Evolutionary conservation across 164 flowering plant genomes (phyloP).

Genomic region (Litsea cubeba): DNA sequence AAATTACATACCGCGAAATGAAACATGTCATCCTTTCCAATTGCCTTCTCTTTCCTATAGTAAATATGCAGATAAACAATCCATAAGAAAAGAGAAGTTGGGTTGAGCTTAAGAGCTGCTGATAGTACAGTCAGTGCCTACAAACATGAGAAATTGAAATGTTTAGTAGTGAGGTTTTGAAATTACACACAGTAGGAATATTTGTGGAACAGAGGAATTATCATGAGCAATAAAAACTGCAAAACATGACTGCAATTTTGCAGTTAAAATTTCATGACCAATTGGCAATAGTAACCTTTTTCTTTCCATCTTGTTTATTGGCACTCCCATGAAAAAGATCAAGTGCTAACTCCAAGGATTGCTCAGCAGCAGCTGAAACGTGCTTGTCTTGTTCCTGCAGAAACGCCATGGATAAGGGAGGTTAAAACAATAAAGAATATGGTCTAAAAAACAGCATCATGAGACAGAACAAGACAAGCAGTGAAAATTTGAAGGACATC

Average conservation of each 20-base stretch:
- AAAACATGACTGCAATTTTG: not conserved
- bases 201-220: not conserved
- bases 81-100: slow-evolving; percentile 63
- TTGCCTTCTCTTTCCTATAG: slow-evolving; percentile 35
- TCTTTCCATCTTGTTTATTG: slow-evolving; percentile 40
- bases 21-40: slow-evolving; percentile 75
- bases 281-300: slow-evolving; percentile 46
- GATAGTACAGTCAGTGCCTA: slow-evolving; percentile 69
- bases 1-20: slow-evolving; percentile 58
- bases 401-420: slow-evolving; percentile 1
- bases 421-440: slow-evolving; percentile 10
- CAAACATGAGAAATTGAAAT: slow-evolving; percentile 10
- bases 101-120: slow-evolving; percentile 64
- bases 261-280: slow-evolving; percentile 2
- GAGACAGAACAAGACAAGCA: not conserved
- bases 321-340: slow-evolving; percentile 40
- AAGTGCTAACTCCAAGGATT: slow-evolving; percentile 62
- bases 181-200: not conserved
- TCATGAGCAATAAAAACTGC: not conserved
- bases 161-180: not conserved
- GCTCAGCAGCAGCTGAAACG: slow-evolving; percentile 34
- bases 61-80: slow-evolving; percentile 60
- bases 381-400: slow-evolving; percentile 41
- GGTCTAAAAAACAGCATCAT: not conserved
- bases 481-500: not conserved